These are phyloP conservation scores for Hypoxylon sp. DNA, from an alignment of 2,329 filamentous ascomycete genomes.

Conservation along the genomic window DNA sequence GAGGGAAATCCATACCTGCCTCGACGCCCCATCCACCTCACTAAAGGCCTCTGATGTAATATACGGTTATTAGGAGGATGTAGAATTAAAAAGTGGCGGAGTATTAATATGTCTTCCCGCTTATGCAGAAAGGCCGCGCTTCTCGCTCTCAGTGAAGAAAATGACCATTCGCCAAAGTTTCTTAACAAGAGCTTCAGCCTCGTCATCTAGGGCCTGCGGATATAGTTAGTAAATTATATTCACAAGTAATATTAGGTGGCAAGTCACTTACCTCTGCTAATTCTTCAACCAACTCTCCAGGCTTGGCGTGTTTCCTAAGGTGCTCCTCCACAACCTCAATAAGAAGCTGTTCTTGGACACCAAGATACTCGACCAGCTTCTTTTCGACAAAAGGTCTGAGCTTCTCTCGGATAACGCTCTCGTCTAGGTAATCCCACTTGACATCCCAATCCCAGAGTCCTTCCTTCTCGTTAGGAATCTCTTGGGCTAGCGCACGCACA, in stretches of 20 bases:
- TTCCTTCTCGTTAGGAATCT: constrained; percentile 89
- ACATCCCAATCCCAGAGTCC: constrained; percentile 94
- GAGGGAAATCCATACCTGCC: background rate
- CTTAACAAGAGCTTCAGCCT: constrained; percentile 92
- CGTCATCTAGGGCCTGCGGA: constrained; percentile 86
- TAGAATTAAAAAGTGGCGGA: background rate
- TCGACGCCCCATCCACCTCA: constrained; percentile 2
- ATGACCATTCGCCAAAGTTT: constrained; percentile 99
- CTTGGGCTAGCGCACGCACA: constrained; percentile 83
- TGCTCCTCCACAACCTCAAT: constrained; percentile 94
- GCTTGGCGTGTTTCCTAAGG: constrained; percentile 79
- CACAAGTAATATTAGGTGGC: constrained; percentile 3
- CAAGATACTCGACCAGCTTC: constrained; percentile 97
- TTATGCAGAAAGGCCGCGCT: constrained; percentile 82
- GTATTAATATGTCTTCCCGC: background rate
- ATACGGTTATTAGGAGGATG: constrained; percentile 13
- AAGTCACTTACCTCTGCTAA: constrained; percentile 79
- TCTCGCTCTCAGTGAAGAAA: constrained; percentile 96
- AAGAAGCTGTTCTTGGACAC: constrained; percentile 95
- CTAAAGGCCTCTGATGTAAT: constrained; percentile 3
- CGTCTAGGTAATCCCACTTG: constrained; percentile 92
- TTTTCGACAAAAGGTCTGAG: constrained; percentile 96
- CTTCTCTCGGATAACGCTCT: constrained; percentile 84
- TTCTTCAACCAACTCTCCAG: constrained; percentile 86
- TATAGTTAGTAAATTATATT: constrained; percentile 50